Evolutionary conservation across 129 eudicot species (phyloP), one percentile per base, ranked within the genome.

Genomic region (Sambucus nigra): DNA sequence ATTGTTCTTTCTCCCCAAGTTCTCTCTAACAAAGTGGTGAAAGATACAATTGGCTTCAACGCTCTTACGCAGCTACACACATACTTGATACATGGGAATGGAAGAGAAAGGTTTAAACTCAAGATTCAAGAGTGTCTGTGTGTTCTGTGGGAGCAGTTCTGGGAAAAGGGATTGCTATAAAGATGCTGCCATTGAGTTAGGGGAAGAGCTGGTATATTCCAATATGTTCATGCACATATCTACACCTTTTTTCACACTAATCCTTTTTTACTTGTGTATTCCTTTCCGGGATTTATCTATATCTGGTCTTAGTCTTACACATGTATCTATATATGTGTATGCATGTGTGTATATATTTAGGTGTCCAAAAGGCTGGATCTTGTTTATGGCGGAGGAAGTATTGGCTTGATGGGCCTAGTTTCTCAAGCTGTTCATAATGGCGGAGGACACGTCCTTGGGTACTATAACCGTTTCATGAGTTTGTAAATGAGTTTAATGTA

Each of bases 371-470:
- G 71, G 14, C 61, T 85, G 73, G 80, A 74, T 71, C 91, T 85
- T 65, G 95, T 85, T 22, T 85, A 80, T 62, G 95, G 95, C 11
- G 95, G 95, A 18, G 95, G 95, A 24, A 74, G 81, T 60, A 81
- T 81, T 63, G 95, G 95, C 9, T 57, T 82, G 39, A 82, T 82
- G 92, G 85, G 92, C 24, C 65, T 78, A 45, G 73, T 82, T 56
- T 64, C 92, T 55, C 72, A 77, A 63, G 82, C 92, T 27, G 92
- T 82, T 70, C 79, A 82, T 19, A 53, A 38, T 58, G 85, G 82
- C 57, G 92, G 92, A 50, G 82, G 92, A 20, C 82, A 77, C 44
- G 95, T 85, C 53, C 70, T 85, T 55, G 95, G 95, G 95, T 84
- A 63, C 20, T 4, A 4, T 47, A 39, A 5, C 24, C 23, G 9